These are phyloP conservation scores for Globisporangium barbulae DNA, from an alignment of 352 stramenopile species.

Conservation along the genomic window DNA sequence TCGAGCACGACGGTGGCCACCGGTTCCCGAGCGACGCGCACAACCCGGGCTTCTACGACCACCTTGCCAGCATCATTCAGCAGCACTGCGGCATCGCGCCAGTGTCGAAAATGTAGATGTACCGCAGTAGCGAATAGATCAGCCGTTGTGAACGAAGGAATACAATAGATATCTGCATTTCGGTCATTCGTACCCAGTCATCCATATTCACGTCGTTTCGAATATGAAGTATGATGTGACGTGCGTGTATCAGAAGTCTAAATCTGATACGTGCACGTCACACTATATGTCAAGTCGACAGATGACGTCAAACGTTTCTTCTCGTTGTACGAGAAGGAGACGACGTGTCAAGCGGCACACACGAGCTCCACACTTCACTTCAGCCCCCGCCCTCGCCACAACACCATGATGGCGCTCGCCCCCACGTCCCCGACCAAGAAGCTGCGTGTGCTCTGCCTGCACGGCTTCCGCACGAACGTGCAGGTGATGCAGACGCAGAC, in stretches of 20 bases:
- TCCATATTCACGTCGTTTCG: background rate
- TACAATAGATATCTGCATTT: background rate
- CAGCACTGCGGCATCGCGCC: slow-evolving; percentile 14
- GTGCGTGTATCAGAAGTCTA: no score
- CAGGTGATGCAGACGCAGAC: slow-evolving; percentile 48
- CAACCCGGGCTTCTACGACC: slow-evolving; percentile 20
- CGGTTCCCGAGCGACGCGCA: slow-evolving; percentile 26
- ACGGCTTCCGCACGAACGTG: slow-evolving; percentile 55
- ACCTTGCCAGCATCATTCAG: slow-evolving; percentile 15
- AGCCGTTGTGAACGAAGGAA: no score
- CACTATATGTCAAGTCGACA: slow-evolving; percentile 10
- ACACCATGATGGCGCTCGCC: background rate
- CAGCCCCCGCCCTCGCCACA: background rate
- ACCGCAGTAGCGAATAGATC: no score
- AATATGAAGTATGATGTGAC: no score
- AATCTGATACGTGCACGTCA: no score
- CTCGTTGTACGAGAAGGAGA: background rate
- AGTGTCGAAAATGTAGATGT: background rate
- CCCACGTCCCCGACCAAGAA: slow-evolving; percentile 16
- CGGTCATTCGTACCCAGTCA: no score
- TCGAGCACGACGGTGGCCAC: slow-evolving; percentile 38
- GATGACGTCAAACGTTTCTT: slow-evolving; percentile 12
- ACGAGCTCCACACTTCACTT: background rate
- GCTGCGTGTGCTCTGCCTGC: slow-evolving; percentile 47
- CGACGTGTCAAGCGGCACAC: background rate